A percentile compares a stretch with the other conserved stretches of the same genome.
These are phyloP conservation scores for Flagelloscypha sp. DNA, from an alignment of 768 basidiomycete species.

Conservation along the genomic window DNA sequence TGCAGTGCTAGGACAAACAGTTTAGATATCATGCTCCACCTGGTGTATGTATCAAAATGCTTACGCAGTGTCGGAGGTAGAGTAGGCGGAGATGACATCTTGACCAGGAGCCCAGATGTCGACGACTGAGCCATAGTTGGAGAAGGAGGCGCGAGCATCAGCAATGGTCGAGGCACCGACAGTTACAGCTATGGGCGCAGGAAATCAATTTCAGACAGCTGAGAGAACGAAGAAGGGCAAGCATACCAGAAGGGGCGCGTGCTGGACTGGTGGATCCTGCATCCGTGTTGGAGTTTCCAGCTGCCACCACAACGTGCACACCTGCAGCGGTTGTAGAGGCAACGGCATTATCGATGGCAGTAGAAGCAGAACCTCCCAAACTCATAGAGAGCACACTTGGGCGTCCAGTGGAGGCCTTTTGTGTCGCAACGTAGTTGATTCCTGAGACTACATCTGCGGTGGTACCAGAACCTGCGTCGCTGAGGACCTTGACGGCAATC, in stretches of 20 bases:
- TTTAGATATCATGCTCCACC: too few relatives aligned
- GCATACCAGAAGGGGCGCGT: constrained; percentile 21
- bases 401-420: constrained; percentile 13
- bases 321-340: constrained; percentile 17
- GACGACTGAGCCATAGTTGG: constrained; percentile 35
- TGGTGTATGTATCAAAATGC: too few relatives aligned
- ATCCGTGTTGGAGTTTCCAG: constrained; percentile 26
- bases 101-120: constrained; percentile 34
- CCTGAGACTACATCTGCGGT: constrained; percentile 19
- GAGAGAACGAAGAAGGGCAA: too few relatives aligned
- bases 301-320: constrained; percentile 26
- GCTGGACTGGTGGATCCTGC: constrained; percentile 27
- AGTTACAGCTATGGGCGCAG: too few relatives aligned
- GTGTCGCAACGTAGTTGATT: constrained; percentile 22
- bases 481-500: constrained; percentile 35
- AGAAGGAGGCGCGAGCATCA: constrained; percentile 27
- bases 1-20: too few relatives aligned
- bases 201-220: too few relatives aligned
- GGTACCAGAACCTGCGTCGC: constrained; percentile 28
- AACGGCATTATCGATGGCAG: constrained; percentile 25
- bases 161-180: constrained; percentile 30
- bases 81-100: constrained; percentile 24
- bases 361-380: constrained; percentile 22
- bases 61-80: constrained; percentile 15
- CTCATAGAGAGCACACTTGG: constrained; percentile 30